Conservation (phyloP, 208 protist species). For the Porcisia hertigi region DNA sequence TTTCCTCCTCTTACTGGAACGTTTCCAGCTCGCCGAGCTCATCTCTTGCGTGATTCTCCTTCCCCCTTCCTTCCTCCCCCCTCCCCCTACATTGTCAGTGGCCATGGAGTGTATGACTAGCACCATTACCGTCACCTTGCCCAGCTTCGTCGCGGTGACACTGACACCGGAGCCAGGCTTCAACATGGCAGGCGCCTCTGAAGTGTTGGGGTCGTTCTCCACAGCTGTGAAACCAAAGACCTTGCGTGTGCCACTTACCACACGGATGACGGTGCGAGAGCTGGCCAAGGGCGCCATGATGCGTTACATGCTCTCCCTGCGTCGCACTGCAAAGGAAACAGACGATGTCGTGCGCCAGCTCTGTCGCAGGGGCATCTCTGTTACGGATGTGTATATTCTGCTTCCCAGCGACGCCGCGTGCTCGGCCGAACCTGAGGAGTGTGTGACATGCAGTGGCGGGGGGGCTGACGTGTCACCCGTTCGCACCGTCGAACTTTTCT, state of each 20-base stretch:
- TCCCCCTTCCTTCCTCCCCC: not conserved
- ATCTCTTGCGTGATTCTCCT: not conserved
- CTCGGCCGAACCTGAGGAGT: conserved; percentile 6
- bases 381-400: conserved; percentile 25
- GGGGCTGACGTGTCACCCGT: conserved; percentile 2
- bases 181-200: not conserved
- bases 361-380: conserved; percentile 22
- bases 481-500: conserved; percentile 58
- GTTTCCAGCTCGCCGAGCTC: not conserved
- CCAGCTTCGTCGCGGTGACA: conserved; percentile 28
- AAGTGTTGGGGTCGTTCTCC: not conserved
- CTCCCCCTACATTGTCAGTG: not conserved
- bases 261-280: conserved; percentile 67
- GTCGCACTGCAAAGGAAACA: conserved; percentile 11
- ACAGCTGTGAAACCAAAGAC: conserved; percentile 23
- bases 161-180: conserved; percentile 5
- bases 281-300: conserved; percentile 83
- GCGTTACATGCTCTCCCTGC: conserved; percentile 59
- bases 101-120: not conserved
- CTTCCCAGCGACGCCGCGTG: not conserved
- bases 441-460: conserved; percentile 11
- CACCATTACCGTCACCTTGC: not conserved
- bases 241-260: conserved; percentile 73
- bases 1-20: not conserved
- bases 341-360: conserved; percentile 14